These are phyloP conservation scores for Rubroboletus pulcherrimus DNA, from an alignment of 768 basidiomycete genomes.

Conservation along the genomic window DNA sequence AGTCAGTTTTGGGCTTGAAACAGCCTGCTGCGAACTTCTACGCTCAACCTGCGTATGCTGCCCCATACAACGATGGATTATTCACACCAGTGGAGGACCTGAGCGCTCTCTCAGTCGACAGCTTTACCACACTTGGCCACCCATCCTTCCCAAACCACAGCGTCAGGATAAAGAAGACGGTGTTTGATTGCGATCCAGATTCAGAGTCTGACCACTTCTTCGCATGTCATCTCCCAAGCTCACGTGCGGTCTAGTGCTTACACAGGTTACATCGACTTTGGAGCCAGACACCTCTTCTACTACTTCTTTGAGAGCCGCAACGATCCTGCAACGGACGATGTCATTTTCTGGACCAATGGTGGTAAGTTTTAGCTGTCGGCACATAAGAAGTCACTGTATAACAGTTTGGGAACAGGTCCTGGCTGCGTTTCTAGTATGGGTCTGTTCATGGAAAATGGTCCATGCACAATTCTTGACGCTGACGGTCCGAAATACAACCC, in stretches of 20 bases:
- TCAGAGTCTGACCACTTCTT: constrained; percentile 24
- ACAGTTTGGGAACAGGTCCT: constrained; percentile 30
- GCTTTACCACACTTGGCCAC: constrained; percentile 38
- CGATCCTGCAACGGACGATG: constrained; percentile 51
- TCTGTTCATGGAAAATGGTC: constrained; percentile 53
- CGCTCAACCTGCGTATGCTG: not conserved
- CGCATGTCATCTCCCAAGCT: not conserved
- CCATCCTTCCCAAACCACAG: constrained; percentile 40
- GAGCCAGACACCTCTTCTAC: constrained; percentile 62
- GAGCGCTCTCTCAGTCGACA: constrained; percentile 20
- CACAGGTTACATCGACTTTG: constrained; percentile 63
- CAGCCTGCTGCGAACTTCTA: not conserved
- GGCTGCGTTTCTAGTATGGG: constrained; percentile 56
- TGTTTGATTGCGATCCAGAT: constrained; percentile 18
- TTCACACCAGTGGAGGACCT: constrained; percentile 32
- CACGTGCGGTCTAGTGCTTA: constrained; percentile 38
- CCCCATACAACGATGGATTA: constrained; percentile 18
- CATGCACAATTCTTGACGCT: constrained; percentile 15
- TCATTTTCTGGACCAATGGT: constrained; percentile 52
- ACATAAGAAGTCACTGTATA: not conserved
- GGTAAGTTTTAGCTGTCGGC: constrained; percentile 37
- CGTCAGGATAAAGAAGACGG: constrained; percentile 39
- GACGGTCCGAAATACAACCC: constrained; percentile 42
- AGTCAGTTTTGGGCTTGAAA: constrained; percentile 18
- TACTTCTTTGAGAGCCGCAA: constrained; percentile 70